phyloP scores from a whole-genome alignment of 805 yeast species.

The Lipomyces sp. region DNA sequence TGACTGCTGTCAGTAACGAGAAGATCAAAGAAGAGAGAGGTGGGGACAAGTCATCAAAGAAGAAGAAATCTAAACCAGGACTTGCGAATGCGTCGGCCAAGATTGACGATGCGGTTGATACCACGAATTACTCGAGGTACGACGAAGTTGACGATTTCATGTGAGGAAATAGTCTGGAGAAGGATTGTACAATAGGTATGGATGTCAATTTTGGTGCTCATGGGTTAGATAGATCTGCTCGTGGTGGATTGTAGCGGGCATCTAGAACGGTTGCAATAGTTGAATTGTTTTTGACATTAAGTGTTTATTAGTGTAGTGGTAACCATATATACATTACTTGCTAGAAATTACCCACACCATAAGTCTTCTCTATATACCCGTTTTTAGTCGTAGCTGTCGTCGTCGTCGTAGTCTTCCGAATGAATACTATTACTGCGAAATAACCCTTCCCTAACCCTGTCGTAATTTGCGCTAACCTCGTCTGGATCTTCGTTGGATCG shows the following conservation, averaged over 20 bases:
- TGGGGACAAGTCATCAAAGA: conserved; percentile 74
- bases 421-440: not conserved
- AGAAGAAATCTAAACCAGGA: conserved; percentile 93
- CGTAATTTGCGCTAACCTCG: not conserved
- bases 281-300: not conserved
- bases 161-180: conserved; percentile 36
- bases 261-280: not conserved
- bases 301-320: not conserved
- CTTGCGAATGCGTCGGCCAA: conserved; percentile 70
- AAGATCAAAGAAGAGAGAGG: conserved; percentile 76
- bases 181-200: conserved; percentile 1
- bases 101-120: conserved; percentile 62
- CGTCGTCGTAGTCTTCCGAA: not conserved
- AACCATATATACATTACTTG: not conserved
- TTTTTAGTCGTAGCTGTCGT: not conserved
- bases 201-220: not conserved
- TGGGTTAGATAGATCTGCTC: not conserved
- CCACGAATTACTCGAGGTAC: conserved; percentile 53
- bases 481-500: not conserved
- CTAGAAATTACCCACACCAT: not conserved
- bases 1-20: conserved; percentile 78
- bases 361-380: not conserved
- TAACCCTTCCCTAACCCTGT: not conserved
- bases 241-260: not conserved
- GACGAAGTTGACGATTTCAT: conserved; percentile 52